phyloP scores from a whole-genome alignment of 805 yeast species.

The Citeromyces matritensis region DNA sequence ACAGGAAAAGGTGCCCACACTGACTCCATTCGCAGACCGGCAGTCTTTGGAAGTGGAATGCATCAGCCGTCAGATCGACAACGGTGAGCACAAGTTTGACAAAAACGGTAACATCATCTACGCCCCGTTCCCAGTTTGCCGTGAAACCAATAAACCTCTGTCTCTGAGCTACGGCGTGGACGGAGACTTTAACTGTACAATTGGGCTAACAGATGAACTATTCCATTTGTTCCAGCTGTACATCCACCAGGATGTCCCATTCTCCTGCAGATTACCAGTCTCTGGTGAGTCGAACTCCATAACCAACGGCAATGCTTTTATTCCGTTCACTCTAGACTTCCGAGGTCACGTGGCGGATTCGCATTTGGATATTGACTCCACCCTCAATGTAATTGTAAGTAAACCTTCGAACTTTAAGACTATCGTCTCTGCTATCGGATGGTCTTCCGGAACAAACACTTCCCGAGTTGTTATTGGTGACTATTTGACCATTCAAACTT shows the following conservation, averaged over 20 bases:
- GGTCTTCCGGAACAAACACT: constrained; percentile 45
- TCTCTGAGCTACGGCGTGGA: constrained; percentile 34
- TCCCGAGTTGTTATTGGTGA: constrained; percentile 57
- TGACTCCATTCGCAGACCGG: constrained; percentile 8
- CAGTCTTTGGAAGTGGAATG: constrained; percentile 39
- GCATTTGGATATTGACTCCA: constrained; percentile 52
- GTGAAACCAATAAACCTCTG: constrained; percentile 49
- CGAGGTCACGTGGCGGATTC: constrained; percentile 55
- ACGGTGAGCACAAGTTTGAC: constrained; percentile 65
- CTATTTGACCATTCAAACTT: constrained; percentile 35
- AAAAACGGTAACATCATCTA: constrained; percentile 43
- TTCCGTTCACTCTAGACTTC: constrained; percentile 49
- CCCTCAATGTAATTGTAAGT: constrained; percentile 34
- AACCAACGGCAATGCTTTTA: constrained; percentile 22
- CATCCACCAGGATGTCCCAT: constrained; percentile 66
- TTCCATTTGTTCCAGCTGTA: constrained; percentile 65
- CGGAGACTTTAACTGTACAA: constrained; percentile 43
- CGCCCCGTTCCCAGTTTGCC: constrained; percentile 43
- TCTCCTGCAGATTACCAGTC: constrained; percentile 49
- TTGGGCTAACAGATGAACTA: constrained; percentile 44
- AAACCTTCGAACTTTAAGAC: constrained; percentile 19
- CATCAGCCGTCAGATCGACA: constrained; percentile 53
- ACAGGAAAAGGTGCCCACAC: not conserved
- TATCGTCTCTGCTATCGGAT: constrained; percentile 40
- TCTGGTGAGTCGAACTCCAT: constrained; percentile 21